Evolutionary conservation across 495 filamentous ascomycete genomes (phyloP), one percentile per base, ranked within the genome.

Genomic region (Astrothelium macrocarpum): DNA sequence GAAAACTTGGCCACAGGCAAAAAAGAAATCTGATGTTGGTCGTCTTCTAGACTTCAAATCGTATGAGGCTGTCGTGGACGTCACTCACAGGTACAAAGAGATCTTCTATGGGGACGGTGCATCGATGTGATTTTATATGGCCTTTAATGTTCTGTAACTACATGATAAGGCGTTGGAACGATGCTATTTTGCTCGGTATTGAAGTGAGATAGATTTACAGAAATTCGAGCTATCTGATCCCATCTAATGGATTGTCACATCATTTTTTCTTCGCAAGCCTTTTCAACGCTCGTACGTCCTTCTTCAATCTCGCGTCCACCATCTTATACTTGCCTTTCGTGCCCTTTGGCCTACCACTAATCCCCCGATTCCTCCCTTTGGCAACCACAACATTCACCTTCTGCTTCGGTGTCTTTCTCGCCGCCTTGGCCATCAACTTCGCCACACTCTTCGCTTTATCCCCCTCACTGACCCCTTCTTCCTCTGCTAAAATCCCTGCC

Each of bases 301-400:
- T 99, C 85, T 96, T 97, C 85, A 99, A 85, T 66, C 94, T 83
- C 20, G 88, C 78, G 79, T 99, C 94, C 65, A 99, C 94, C 81
- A 99, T 96, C 87, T 97, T 97, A 76, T 98, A 98, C 71, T 88
- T 87, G 42, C 94, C 94, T 83, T 97, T 98, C 59, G 97, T 93
- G 61, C 91, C 91, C 62, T 79, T 82, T 20, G 90, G 90, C 71
- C 88, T 79, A n/a, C 85, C 85, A 66, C 81, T 82, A 64, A 95
- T 85, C 70, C 91, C 95, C 69, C 84, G 85, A 72, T 99, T 97
- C 62, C 80, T 74, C 63, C 94, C 95, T 64, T 80, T 82, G 16
- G 95, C 95, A 59, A 95, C 92, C 31, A 97, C 91, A 61, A 99
- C 82, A 77, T 90, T 96, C 64, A 93, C 86, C 64, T 89, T 82